phyloP scores from a whole-genome alignment of 495 filamentous ascomycete genomes.

The Penicillium antarcticum region DNA sequence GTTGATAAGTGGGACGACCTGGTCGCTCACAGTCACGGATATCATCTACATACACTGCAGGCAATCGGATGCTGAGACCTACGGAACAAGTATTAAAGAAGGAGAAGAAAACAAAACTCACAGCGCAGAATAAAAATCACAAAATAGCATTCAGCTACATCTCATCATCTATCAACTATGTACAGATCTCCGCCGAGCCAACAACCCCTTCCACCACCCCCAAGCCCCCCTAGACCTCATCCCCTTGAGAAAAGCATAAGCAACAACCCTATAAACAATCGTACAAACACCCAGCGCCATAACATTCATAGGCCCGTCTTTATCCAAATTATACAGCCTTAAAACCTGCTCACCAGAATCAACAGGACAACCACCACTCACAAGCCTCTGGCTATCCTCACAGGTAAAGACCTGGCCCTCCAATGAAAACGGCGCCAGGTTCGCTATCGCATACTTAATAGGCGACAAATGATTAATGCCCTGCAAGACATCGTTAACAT shows the following conservation, averaged over 20 bases:
- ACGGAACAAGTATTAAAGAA: too few relatives aligned
- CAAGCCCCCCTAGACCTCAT: conserved; percentile 29
- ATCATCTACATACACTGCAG: too few relatives aligned
- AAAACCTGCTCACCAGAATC: conserved; percentile 61
- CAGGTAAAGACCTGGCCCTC: conserved; percentile 57
- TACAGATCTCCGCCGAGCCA: conserved; percentile 3
- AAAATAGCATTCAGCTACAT: neutral
- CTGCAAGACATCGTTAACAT: conserved; percentile 62
- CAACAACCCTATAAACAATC: conserved; percentile 61
- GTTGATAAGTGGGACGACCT: too few relatives aligned
- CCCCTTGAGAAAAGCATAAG: conserved; percentile 57
- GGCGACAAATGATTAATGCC: conserved; percentile 67
- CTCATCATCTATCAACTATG: neutral
- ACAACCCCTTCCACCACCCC: conserved; percentile 27
- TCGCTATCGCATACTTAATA: conserved; percentile 62
- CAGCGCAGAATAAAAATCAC: too few relatives aligned
- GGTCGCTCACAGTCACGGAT: too few relatives aligned
- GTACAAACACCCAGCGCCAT: conserved; percentile 56
- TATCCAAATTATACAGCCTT: conserved; percentile 59
- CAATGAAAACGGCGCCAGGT: conserved; percentile 58
- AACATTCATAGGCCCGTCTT: conserved; percentile 53
- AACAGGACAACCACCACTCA: conserved; percentile 57
- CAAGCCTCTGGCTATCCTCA: conserved; percentile 48
- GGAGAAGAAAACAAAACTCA: too few relatives aligned
- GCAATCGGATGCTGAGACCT: too few relatives aligned